A percentile compares a stretch with the other conserved stretches of the same genome.
phyloP scores from a whole-genome alignment of 2,329 filamentous ascomycete genomes.

The Bertia moriformis region DNA sequence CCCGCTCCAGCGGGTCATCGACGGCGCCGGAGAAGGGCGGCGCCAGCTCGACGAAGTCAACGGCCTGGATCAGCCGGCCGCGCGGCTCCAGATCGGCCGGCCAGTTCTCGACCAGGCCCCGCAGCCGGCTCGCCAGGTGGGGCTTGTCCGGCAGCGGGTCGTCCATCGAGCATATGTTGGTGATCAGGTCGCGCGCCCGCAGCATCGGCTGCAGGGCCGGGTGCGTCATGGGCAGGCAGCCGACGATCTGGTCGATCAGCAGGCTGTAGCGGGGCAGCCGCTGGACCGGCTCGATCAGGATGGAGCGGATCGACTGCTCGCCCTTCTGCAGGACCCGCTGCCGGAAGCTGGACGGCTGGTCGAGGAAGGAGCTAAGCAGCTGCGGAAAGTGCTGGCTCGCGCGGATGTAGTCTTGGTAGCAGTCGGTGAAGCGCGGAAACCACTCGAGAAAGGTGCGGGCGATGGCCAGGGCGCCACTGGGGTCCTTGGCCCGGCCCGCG shows the following conservation, averaged over 20 bases:
- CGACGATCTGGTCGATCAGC: conserved; percentile 88
- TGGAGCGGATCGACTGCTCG: conserved; percentile 78
- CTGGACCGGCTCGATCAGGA: conserved; percentile 92
- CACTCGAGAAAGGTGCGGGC: conserved; percentile 73
- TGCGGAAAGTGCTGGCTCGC: conserved; percentile 78
- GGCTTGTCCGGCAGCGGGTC: conserved; percentile 54
- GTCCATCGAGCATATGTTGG: conserved; percentile 91
- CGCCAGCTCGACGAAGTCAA: conserved; percentile 64
- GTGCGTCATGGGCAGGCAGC: conserved; percentile 71
- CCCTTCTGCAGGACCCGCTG: conserved; percentile 68
- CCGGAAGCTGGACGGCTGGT: conserved; percentile 69
- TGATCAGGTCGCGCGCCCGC: conserved; percentile 82
- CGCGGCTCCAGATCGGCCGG: conserved; percentile 55
- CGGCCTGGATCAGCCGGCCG: conserved; percentile 67
- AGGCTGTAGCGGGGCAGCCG: conserved; percentile 85
- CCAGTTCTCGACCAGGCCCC: conserved; percentile 66
- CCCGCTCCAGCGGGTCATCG: conserved; percentile 27
- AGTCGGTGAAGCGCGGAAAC: conserved; percentile 83
- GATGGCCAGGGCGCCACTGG: conserved; percentile 64
- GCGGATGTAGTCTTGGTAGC: conserved; percentile 85
- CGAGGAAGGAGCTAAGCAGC: conserved; percentile 64
- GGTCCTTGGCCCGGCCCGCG: conserved; percentile 41
- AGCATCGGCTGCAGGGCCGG: conserved; percentile 71
- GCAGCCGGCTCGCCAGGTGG: conserved; percentile 59
- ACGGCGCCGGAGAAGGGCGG: conserved; percentile 47